Evolutionary conservation across 1,284 basidiomycete species (phyloP).

Genomic region (Puccinia novopanici): DNA sequence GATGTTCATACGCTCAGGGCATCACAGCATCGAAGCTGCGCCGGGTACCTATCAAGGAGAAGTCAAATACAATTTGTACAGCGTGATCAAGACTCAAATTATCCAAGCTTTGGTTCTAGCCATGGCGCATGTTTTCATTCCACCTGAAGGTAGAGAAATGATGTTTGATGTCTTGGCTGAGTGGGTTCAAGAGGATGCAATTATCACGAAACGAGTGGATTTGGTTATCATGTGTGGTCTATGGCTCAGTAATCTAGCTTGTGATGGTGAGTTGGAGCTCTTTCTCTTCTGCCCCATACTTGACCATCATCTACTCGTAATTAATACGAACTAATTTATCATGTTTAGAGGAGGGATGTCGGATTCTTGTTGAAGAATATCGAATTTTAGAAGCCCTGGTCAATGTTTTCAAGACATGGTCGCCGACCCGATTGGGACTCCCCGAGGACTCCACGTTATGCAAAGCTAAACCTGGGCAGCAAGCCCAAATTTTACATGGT

Average conservation of each 20-base stretch:
- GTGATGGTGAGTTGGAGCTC: conserved; percentile 36
- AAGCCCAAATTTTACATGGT: conserved; percentile 44
- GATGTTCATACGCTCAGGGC: conserved; percentile 13
- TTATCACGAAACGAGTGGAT: conserved; percentile 30
- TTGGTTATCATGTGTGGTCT: conserved; percentile 43
- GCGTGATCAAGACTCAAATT: conserved; percentile 29
- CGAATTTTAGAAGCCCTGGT: conserved; percentile 22
- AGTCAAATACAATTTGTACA: background rate
- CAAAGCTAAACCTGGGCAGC: conserved; percentile 42
- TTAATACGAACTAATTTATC: background rate
- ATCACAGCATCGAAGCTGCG: conserved; percentile 8
- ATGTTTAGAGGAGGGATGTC: conserved; percentile 23
- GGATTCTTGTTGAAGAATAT: conserved; percentile 33
- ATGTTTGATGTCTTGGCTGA: conserved; percentile 13
- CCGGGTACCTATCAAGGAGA: conserved; percentile 10
- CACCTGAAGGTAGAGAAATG: background rate
- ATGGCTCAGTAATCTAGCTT: conserved; percentile 44
- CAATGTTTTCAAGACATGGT: conserved; percentile 22
- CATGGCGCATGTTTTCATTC: background rate
- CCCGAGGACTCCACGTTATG: background rate
- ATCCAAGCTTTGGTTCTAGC: conserved; percentile 22
- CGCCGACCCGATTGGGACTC: background rate
- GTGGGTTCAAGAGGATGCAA: conserved; percentile 4
- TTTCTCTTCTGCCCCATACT: background rate
- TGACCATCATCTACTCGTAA: background rate